phyloP scores from a whole-genome alignment of 371 early-diverging fungal species.

The Parasitella parasitica region DNA sequence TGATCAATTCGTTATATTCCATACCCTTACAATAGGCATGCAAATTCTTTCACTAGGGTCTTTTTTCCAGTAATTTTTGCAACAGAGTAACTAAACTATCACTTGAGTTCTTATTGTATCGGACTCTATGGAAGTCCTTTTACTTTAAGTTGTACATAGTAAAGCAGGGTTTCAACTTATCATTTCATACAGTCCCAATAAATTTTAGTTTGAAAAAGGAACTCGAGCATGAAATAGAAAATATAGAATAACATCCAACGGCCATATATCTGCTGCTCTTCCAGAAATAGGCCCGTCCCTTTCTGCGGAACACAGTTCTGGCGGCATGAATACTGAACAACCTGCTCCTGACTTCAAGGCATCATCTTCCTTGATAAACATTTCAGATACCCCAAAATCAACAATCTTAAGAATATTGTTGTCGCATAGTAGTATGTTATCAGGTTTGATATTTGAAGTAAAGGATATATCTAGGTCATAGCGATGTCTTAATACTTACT shows the following conservation, averaged over 20 bases:
- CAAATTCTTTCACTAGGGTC: constrained; percentile 76
- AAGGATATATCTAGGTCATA: no score
- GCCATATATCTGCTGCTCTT: constrained; percentile 94
- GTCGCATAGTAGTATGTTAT: constrained; percentile 91
- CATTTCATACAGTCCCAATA: constrained; percentile 74
- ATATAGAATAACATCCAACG: constrained; percentile 96
- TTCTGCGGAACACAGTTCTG: constrained; percentile 28
- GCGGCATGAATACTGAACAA: constrained; percentile 63
- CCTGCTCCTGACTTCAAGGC: constrained; percentile 70
- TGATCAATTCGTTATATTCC: no score
- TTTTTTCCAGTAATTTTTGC: constrained; percentile 72
- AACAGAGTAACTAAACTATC: constrained; percentile 51
- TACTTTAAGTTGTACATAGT: not conserved
- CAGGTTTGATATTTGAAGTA: constrained; percentile 91
- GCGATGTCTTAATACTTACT: no score
- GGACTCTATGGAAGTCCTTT: not conserved
- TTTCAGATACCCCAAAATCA: constrained; percentile 95
- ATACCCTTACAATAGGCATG: constrained; percentile 65
- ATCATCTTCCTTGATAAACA: constrained; percentile 67
- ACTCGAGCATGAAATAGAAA: constrained; percentile 83
- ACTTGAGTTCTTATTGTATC: not conserved
- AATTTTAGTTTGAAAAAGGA: constrained; percentile 81
- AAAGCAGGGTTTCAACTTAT: constrained; percentile 27
- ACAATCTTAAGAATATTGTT: constrained; percentile 91
- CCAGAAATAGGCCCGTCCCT: constrained; percentile 58